Base-by-base conservation (phyloP, 2,329 filamentous ascomycete species). In the Camillea tinctor region DNA sequence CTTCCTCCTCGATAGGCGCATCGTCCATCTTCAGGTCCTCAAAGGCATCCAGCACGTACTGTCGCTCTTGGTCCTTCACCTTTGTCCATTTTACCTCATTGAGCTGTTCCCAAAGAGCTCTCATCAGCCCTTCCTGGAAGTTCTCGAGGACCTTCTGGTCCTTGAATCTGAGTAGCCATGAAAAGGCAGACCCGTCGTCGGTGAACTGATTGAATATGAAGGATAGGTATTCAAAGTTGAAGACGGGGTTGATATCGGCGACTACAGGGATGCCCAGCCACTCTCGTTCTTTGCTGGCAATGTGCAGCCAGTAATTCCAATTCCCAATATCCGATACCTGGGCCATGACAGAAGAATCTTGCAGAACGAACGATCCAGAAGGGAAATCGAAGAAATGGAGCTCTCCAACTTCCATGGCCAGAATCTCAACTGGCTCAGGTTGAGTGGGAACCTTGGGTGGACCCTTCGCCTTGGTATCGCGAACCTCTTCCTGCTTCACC, bases 151-250 rank as follows among this genome's bases (percentile, higher is more conserved):
- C 88, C 20, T 86, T 80, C 68, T 93, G 90, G 66, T 97, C 90
- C 69, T 90, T 92, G 80, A 99, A 99, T 15, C 93, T 88, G 40
- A 99, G 80, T 15, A 99, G 84, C 94, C 95, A 99, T 1, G 95
- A 99, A 74, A 93, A 96, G 4, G 95, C 94, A 1, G 90, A 91
- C 1, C 93, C 92, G 75, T 97, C 92, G 40, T 88, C 84, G 15
- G 90, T 85, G 74, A 97, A 98, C 73, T 97, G 93, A 71, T 99
- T 99, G 84, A 99, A 99, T 71, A 99, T 97, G 74, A 98, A 98
- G 0, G 94, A 98, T n/a, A 97, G 82, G 70, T 94, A 98, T 75
- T 99, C 95, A 67, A 97, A 98, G 77, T 98, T 98, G 81, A 98
- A 99, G 20, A 99, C 93, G 0, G 95, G 95, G 69, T 98, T 98